These are phyloP conservation scores for Lachnellula suecica DNA, from an alignment of 2,329 filamentous ascomycete genomes.

Conservation along the genomic window DNA sequence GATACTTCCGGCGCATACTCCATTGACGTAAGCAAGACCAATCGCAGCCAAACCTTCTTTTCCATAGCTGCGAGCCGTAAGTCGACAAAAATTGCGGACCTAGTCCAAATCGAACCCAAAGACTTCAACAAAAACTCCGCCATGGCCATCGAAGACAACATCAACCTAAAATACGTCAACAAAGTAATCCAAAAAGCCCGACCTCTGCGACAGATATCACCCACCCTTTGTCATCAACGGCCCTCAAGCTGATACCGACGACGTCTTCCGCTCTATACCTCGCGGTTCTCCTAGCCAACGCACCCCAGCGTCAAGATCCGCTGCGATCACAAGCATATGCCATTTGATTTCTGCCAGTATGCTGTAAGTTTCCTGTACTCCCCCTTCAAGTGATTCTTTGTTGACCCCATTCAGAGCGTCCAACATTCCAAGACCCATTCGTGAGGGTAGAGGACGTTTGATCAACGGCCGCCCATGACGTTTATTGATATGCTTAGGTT, in stretches of 20 bases:
- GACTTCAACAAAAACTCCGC: slow-evolving; percentile 83
- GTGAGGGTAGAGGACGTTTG: slow-evolving; percentile 43
- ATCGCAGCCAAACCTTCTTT: slow-evolving; percentile 8
- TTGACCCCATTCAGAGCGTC: slow-evolving; percentile 42
- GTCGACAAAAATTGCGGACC: slow-evolving; percentile 87
- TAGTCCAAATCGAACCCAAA: slow-evolving; percentile 87
- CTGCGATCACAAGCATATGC: slow-evolving; percentile 58
- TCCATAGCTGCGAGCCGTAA: slow-evolving; percentile 21
- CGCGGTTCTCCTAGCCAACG: slow-evolving; percentile 15
- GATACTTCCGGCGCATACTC: slow-evolving; percentile 17
- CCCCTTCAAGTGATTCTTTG: background rate
- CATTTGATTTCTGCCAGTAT: slow-evolving; percentile 64
- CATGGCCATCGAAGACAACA: slow-evolving; percentile 90
- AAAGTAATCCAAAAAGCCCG: slow-evolving; percentile 94
- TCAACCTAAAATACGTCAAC: slow-evolving; percentile 96
- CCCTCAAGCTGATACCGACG: slow-evolving; percentile 20
- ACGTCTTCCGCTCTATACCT: slow-evolving; percentile 23
- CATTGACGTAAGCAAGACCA: slow-evolving; percentile 8
- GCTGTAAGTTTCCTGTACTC: slow-evolving; percentile 45
- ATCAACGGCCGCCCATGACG: slow-evolving; percentile 59
- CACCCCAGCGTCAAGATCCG: slow-evolving; percentile 55
- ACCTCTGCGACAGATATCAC: slow-evolving; percentile 25
- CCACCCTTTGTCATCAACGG: slow-evolving; percentile 30
- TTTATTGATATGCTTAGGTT: too few species aligned
- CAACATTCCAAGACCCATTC: slow-evolving; percentile 50